Base-by-base conservation (phyloP, 257 asterid species). In the Forsythia viridissima region DNA sequence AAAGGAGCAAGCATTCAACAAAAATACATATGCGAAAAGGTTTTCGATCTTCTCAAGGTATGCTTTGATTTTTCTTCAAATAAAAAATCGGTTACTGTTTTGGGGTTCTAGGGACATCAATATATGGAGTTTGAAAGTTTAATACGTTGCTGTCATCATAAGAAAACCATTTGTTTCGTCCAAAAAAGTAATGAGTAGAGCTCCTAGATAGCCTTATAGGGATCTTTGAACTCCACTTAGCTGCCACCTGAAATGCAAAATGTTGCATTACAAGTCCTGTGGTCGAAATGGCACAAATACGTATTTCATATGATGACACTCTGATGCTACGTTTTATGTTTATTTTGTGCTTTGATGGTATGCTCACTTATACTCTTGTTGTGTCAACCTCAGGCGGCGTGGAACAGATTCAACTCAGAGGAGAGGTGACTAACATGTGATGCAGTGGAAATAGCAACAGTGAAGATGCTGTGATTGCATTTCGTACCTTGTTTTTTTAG, bases 31-130 rank as follows among this genome's bases (percentile, higher is more conserved):
- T 93, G 99, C 52, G 99, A 96, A 82, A 96, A 96, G 88, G 95
- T 96, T 76, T 96, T 96, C 68, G 97, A 93, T 89, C 96, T 93
- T 79, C 98, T 96, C 73, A 91, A 96, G 99, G 99, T 96, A 82
- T 38, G 82, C 52, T 7, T 37, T 75, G 70, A 12, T 51, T 78
- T 68, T 41, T 44, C 61, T 77, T 61, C 8, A 63, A 24, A 21
- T 63, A 30, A 3, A 63, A 63, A 21, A 30, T 4, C 4, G 0
- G 34, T 40, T 66, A 41, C 75, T 40, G 72, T 42, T 16, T 73
- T 11, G 3, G 36, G 66, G 30, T 72, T 37, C 42, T 21, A 39
- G 71, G 42, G 24, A 68, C 61, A 46, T 37, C 8, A 40, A 82
- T 36, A 55, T 46, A 65, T 13, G 0, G 51, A 13, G 40, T 3